Percentiles rank a stretch among this genome's conserved stretches.
Conservation (phyloP, 2,329 filamentous ascomycete genomes). For the Talaromyces amestolkiae region DNA sequence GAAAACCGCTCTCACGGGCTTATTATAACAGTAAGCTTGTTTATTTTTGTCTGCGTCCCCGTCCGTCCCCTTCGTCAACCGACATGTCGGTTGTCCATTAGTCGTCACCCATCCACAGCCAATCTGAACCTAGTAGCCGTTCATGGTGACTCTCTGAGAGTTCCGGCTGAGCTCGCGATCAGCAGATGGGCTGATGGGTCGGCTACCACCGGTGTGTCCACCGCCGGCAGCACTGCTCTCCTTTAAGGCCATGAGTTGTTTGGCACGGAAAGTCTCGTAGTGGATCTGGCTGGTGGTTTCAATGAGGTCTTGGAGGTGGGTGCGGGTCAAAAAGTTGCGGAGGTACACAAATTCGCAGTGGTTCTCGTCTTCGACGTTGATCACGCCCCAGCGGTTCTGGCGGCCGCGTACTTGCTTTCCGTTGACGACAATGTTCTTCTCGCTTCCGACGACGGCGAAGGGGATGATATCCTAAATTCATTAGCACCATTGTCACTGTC, state of each 20-base stretch:
- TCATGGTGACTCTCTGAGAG: slow-evolving; percentile 98
- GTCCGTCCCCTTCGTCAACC: slow-evolving; percentile 11
- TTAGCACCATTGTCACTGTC: slow-evolving; percentile 21
- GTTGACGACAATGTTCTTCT: slow-evolving; percentile 96
- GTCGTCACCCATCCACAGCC: not conserved
- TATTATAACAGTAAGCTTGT: slow-evolving; percentile 15
- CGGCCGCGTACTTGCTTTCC: slow-evolving; percentile 96
- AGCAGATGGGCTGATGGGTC: slow-evolving; percentile 91
- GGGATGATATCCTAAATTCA: slow-evolving; percentile 77
- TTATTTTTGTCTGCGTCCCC: slow-evolving; percentile 15
- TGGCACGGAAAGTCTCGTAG: slow-evolving; percentile 99
- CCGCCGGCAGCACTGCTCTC: slow-evolving; percentile 86
- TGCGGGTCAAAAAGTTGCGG: slow-evolving; percentile 96
- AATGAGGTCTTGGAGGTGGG: slow-evolving; percentile 96
- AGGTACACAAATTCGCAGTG: slow-evolving; percentile 99
- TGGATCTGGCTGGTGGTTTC: slow-evolving; percentile 99
- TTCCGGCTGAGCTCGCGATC: slow-evolving; percentile 94
- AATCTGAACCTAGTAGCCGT: slow-evolving; percentile 72
- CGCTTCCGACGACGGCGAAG: slow-evolving; percentile 95
- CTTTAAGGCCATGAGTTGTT: slow-evolving; percentile 96
- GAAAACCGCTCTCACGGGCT: slow-evolving; percentile 17
- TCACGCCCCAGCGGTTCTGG: slow-evolving; percentile 98
- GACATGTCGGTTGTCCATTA: slow-evolving; percentile 3
- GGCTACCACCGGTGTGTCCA: slow-evolving; percentile 62
- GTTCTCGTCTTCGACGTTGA: slow-evolving; percentile 98